A percentile compares a stretch with the other conserved stretches of the same genome.
phyloP scores from a whole-genome alignment of 2,329 filamentous ascomycete genomes.

The Thielaviopsis euricoi region DNA sequence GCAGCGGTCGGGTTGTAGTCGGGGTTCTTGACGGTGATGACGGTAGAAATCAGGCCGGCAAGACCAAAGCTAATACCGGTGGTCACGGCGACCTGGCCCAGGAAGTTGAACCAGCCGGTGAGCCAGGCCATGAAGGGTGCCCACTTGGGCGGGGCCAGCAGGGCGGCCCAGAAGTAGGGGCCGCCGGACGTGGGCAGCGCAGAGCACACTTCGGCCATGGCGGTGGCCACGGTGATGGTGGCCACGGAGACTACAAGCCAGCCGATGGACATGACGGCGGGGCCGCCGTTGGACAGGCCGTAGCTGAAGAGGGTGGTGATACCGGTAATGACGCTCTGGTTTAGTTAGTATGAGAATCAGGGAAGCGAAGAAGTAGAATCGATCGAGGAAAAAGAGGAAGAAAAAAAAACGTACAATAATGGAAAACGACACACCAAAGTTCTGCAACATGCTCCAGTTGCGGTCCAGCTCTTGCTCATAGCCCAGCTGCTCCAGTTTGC shows the following conservation, averaged over 20 bases:
- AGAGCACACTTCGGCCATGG: conserved; percentile 43
- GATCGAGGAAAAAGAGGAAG: too few relatives aligned
- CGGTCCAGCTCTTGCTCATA: conserved; percentile 37
- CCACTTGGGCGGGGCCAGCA: conserved; percentile 29
- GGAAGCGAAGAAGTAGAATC: too few relatives aligned
- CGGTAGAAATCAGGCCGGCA: conserved; percentile 22
- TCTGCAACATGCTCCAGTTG: conserved; percentile 41
- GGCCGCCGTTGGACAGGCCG: conserved; percentile 37
- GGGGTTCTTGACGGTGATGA: conserved; percentile 21
- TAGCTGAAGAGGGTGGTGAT: conserved; percentile 41
- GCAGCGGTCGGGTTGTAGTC: conserved; percentile 16
- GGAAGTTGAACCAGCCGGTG: conserved; percentile 26
- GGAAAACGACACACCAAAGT: conserved; percentile 45
- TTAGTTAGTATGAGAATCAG: too few relatives aligned
- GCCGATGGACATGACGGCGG: conserved; percentile 37
- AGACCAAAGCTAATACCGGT: conserved; percentile 27
- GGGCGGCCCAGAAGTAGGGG: conserved; percentile 44
- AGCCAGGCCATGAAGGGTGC: conserved; percentile 14
- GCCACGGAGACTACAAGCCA: conserved; percentile 35
- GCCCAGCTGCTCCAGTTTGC: conserved; percentile 27
- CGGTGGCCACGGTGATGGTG: conserved; percentile 27
- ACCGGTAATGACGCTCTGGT: conserved; percentile 40
- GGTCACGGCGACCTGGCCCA: conserved; percentile 26
- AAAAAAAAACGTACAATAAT: conserved; percentile 32
- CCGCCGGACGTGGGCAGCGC: conserved; percentile 42